Base-by-base conservation (phyloP, 495 filamentous ascomycete species). In the Viridothelium virens region DNA sequence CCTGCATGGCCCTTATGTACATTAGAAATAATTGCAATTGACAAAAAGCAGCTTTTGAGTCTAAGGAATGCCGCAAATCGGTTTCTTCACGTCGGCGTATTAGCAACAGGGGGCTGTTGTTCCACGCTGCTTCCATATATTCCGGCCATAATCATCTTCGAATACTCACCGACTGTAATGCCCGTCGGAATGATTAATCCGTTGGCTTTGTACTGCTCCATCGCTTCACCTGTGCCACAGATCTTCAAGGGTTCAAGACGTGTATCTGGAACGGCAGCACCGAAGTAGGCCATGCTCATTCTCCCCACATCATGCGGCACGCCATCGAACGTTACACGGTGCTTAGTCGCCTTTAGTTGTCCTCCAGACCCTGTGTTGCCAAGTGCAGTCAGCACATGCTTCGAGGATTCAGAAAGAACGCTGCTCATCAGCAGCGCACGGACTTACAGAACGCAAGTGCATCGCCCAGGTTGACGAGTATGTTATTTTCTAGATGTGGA, bases 211-310 rank as follows among this genome's bases (percentile, higher is more conserved):
- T 67, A 67, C n/a, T 37, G 31, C 10, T 46, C 12, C 61, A 67
- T 41, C 11, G 7, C 6, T 38, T 67, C 65, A 3, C 48, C 38
- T 33, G 10, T 11, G 18, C 16, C 37, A 7, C 33, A 9, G 3
- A 14, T 18, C 65, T 50, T 46, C 16, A 67, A 11, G 16, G 65
- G 65, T 38, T 67, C 36, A 14, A 67, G 65, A 6, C 64, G 56
- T 10, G 65, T 67, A 16, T 67, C 65, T 16, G 63, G 65, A 39
- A 14, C 9, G 3, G 65, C 65, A 9, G 25, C 39, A n/a, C 62
- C 65, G 33, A 67, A 67, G 39, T 67, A 67, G n/a, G 65, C 65
- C 65, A 67, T 67, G 6, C 25, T 41, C 37, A 67, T 6, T 41
- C 65, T 67, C 38, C 64, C 65, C 14, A 11, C 38, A 64, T 67